Percentiles rank a stretch among this genome's conserved stretches.
phyloP scores from a whole-genome alignment of 352 stramenopile species.

The Globisporangium polare region DNA sequence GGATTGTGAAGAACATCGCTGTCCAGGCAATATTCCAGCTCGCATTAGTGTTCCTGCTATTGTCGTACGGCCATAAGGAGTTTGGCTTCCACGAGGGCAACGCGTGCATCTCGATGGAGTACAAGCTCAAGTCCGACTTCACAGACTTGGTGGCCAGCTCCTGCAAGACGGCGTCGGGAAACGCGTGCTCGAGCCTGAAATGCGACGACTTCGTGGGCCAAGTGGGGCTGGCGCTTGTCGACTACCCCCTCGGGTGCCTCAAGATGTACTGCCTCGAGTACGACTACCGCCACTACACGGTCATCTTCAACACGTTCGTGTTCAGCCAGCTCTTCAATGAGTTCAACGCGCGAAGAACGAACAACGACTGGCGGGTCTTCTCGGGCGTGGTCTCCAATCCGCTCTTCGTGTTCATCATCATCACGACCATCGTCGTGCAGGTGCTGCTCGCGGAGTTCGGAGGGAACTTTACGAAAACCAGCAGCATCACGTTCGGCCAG shows the following conservation, averaged over 20 bases:
- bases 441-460: constrained; percentile 95
- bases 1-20: constrained; percentile 76
- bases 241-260: constrained; percentile 54
- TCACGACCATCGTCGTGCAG: constrained; percentile 92
- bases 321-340: constrained; percentile 95
- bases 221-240: constrained; percentile 19
- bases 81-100: constrained; percentile 68
- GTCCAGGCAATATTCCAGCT: constrained; percentile 77
- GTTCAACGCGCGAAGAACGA: constrained; percentile 84
- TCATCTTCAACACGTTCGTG: constrained; percentile 99
- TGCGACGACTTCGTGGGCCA: constrained; percentile 62
- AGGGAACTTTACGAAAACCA: constrained; percentile 85
- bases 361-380: constrained; percentile 96
- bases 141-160: constrained; percentile 27
- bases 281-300: constrained; percentile 93
- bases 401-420: constrained; percentile 93
- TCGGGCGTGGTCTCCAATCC: constrained; percentile 86
- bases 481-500: constrained; percentile 49
- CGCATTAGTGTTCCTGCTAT: constrained; percentile 79
- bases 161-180: constrained; percentile 44
- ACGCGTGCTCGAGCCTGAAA: constrained; percentile 40
- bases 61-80: constrained; percentile 46
- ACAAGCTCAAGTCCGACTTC: constrained; percentile 50
- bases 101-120: constrained; percentile 37
- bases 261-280: constrained; percentile 42